A percentile compares a stretch with the other conserved stretches of the same genome.
phyloP scores from a whole-genome alignment of 768 basidiomycete genomes.

The Roridomyces roridus region DNA sequence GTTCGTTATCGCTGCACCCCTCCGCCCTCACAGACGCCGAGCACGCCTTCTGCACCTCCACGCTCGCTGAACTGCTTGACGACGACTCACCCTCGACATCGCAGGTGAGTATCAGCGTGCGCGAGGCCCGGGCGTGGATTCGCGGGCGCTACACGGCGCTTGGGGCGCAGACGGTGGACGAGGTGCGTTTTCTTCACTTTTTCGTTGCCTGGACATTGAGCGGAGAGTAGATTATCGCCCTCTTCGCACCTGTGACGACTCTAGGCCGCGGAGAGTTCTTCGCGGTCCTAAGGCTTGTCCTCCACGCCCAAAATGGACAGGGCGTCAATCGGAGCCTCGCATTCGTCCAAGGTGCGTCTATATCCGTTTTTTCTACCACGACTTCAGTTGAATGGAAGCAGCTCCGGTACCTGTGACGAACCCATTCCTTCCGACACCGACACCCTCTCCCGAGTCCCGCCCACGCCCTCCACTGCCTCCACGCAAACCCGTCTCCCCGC shows the following conservation, averaged over 20 bases:
- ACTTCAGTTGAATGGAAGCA: not conserved
- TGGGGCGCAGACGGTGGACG: slow-evolving; percentile 31
- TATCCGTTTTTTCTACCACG: not conserved
- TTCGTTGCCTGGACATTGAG: not conserved
- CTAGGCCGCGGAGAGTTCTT: slow-evolving; percentile 58
- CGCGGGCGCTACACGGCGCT: slow-evolving; percentile 48
- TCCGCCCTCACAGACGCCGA: slow-evolving; percentile 59
- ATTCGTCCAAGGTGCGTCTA: slow-evolving; percentile 55
- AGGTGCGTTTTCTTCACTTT: not conserved
- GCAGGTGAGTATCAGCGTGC: slow-evolving; percentile 42
- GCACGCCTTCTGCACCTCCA: slow-evolving; percentile 51
- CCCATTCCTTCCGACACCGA: not conserved
- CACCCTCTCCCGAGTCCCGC: not conserved
- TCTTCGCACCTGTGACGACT: slow-evolving; percentile 41
- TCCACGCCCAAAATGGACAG: slow-evolving; percentile 46
- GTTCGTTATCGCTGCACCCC: slow-evolving; percentile 54
- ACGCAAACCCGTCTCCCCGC: not conserved
- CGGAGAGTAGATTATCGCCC: slow-evolving; percentile 39
- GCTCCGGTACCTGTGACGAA: not conserved
- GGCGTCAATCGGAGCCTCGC: slow-evolving; percentile 51
- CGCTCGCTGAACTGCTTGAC: slow-evolving; percentile 41
- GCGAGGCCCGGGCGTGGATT: slow-evolving; percentile 61
- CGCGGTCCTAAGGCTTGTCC: slow-evolving; percentile 53
- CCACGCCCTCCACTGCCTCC: not conserved
- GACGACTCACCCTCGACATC: slow-evolving; percentile 9